phyloP scores from a whole-genome alignment of 768 basidiomycete genomes.

The Boletus sp. region DNA sequence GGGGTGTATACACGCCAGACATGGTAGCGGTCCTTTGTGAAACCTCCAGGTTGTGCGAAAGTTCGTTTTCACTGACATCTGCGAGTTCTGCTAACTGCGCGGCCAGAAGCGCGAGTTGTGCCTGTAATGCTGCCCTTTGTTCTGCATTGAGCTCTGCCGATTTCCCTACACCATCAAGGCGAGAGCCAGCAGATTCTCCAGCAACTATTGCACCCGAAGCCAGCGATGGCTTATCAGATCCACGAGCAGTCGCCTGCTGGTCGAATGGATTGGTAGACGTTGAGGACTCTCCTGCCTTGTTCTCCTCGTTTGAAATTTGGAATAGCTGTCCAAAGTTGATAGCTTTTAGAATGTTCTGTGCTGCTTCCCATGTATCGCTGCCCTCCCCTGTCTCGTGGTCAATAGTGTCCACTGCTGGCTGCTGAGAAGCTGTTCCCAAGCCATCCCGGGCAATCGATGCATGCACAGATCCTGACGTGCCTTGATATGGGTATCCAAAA shows the following conservation, averaged over 20 bases:
- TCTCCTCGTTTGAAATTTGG: conserved; percentile 34
- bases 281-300: conserved; percentile 14
- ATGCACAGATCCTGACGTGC: conserved; percentile 10
- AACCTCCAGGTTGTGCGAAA: conserved; percentile 26
- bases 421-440: conserved; percentile 7
- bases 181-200: conserved; percentile 4
- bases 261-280: background rate
- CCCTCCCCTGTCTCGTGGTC: conserved; percentile 39
- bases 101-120: conserved; percentile 67
- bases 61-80: conserved; percentile 35
- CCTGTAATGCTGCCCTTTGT: conserved; percentile 66
- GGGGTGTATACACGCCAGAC: background rate
- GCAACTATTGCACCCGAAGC: background rate
- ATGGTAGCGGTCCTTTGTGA: background rate
- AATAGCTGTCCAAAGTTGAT: conserved; percentile 66
- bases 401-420: conserved; percentile 8
- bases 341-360: conserved; percentile 72
- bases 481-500: conserved; percentile 37
- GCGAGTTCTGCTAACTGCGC: conserved; percentile 70
- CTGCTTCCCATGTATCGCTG: conserved; percentile 72
- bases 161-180: conserved; percentile 5
- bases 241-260: background rate
- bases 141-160: conserved; percentile 35
- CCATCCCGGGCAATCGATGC: background rate
- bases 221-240: conserved; percentile 5